Conservation (phyloP, 768 basidiomycete species). For the Cystobasidium tubakii region DNA sequence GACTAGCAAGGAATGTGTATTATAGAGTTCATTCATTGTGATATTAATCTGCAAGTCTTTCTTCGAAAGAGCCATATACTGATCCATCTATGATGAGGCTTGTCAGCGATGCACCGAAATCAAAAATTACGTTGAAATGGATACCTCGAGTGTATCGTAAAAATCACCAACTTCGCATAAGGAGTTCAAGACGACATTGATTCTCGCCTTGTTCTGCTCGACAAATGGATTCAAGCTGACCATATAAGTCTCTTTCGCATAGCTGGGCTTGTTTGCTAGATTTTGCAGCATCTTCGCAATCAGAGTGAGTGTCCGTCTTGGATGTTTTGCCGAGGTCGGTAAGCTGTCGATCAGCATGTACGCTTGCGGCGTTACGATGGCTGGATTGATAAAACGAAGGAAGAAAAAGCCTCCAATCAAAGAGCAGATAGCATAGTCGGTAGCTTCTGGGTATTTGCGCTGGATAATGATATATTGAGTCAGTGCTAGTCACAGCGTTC, state of each 20-base stretch:
- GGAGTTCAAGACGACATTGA: constrained; percentile 93
- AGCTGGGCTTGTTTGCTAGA: constrained; percentile 95
- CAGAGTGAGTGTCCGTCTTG: constrained; percentile 87
- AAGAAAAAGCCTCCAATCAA: constrained; percentile 99
- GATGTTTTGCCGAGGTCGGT: constrained; percentile 78
- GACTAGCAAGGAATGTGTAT: constrained; percentile 88
- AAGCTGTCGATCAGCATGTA: constrained; percentile 99
- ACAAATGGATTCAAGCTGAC: constrained; percentile 97
- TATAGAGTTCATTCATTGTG: constrained; percentile 96
- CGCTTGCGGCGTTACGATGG: constrained; percentile 96
- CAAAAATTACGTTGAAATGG: too few species aligned
- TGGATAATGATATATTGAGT: constrained; percentile 48
- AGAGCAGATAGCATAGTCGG: constrained; percentile 95
- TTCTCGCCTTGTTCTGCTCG: constrained; percentile 94
- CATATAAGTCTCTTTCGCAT: constrained; percentile 98
- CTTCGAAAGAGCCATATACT: constrained; percentile 99
- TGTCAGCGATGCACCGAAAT: not conserved
- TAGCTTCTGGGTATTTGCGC: constrained; percentile 98
- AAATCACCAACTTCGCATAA: constrained; percentile 99
- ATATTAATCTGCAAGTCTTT: constrained; percentile 98
- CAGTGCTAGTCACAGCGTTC: not conserved
- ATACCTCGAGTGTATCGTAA: constrained; percentile 93
- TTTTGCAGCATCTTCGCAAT: constrained; percentile 99
- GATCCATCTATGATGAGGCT: constrained; percentile 70
- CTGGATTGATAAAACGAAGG: constrained; percentile 98